Evolutionary conservation across 2,329 filamentous ascomycete species (phyloP).

Genomic region (Anthostomella pinea): DNA sequence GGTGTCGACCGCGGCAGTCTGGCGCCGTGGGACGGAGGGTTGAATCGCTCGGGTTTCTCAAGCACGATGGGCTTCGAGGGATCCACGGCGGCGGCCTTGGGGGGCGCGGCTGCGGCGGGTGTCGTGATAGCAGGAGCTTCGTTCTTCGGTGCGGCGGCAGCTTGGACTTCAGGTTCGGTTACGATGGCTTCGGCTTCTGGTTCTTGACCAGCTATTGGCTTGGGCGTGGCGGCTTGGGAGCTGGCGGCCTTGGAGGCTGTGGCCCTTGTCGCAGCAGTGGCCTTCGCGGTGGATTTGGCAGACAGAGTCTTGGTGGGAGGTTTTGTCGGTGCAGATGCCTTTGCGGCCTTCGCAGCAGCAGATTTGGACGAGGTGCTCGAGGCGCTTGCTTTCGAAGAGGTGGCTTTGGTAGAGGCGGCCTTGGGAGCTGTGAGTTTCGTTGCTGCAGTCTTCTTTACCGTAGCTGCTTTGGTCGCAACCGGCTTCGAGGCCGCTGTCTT

Average conservation of each 20-base stretch:
- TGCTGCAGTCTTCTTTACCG: conserved; percentile 24
- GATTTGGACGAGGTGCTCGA: conserved; percentile 14
- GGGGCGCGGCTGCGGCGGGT: conserved; percentile 8
- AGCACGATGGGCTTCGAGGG: conserved; percentile 64
- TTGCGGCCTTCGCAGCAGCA: conserved; percentile 17
- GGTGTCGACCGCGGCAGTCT: conserved; percentile 56
- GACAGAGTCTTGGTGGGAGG: conserved; percentile 12
- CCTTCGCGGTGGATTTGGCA: conserved; percentile 10
- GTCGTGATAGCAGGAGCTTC: conserved; percentile 8
- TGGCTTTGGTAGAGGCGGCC: conserved; percentile 17
- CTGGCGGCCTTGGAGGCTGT: conserved; percentile 5
- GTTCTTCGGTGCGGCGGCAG: conserved; percentile 8
- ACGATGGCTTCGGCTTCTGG: conserved; percentile 1
- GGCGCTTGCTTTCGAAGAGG: too few species aligned
- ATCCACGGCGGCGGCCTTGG: too few species aligned
- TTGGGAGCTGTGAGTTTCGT: conserved; percentile 9
- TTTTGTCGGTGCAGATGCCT: conserved; percentile 24
- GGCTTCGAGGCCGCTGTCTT: conserved; percentile 27
- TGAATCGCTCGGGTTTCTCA: conserved; percentile 85
- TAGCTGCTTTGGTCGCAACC: conserved; percentile 30
- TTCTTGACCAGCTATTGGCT: conserved; percentile 7
- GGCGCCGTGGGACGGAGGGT: conserved; percentile 83
- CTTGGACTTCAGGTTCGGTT: conserved; percentile 6
- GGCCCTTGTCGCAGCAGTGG: conserved; percentile 3
- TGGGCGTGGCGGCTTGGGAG: conserved; percentile 3